These are phyloP conservation scores for Macrocybe gigantea DNA, from an alignment of 768 basidiomycete genomes.

Conservation along the genomic window DNA sequence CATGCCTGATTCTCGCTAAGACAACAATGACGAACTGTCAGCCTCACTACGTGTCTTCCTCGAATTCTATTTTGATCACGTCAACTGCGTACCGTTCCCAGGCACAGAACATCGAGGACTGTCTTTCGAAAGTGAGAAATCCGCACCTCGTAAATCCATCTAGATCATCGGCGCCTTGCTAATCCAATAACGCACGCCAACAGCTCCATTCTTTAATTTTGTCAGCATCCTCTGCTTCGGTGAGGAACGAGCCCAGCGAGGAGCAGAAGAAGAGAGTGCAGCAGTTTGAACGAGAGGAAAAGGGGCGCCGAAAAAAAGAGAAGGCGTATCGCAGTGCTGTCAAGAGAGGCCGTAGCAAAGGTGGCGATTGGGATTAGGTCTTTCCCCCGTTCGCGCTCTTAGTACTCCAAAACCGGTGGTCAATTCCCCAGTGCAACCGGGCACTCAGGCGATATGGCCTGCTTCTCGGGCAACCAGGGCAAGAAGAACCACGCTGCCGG, in stretches of 20 bases:
- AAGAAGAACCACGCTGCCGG: no score
- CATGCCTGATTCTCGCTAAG: background rate
- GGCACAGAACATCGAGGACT: conserved; percentile 68
- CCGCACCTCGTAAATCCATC: background rate
- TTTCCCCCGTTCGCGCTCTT: no score
- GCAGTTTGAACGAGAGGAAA: conserved; percentile 35
- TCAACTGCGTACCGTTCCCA: conserved; percentile 74
- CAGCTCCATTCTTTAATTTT: conserved; percentile 53
- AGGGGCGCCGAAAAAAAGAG: conserved; percentile 38
- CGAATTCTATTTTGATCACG: conserved; percentile 61
- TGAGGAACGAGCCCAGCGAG: conserved; percentile 50
- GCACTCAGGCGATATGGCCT: no score
- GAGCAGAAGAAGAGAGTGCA: conserved; percentile 53
- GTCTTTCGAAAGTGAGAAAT: conserved; percentile 51
- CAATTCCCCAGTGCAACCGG: no score
- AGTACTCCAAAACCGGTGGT: no score
- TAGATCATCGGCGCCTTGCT: background rate
- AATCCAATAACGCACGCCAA: background rate
- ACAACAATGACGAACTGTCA: conserved; percentile 17
- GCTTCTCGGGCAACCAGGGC: no score
- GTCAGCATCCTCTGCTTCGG: conserved; percentile 34
- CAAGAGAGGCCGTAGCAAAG: conserved; percentile 30
- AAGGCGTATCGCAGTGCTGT: conserved; percentile 50
- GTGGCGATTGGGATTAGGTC: conserved; percentile 1
- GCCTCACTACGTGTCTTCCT: conserved; percentile 65